Percentiles rank a stretch among this genome's conserved stretches.
Evolutionary conservation across 1,284 basidiomycete species (phyloP).

Genomic region (Irpex rosettiformis): DNA sequence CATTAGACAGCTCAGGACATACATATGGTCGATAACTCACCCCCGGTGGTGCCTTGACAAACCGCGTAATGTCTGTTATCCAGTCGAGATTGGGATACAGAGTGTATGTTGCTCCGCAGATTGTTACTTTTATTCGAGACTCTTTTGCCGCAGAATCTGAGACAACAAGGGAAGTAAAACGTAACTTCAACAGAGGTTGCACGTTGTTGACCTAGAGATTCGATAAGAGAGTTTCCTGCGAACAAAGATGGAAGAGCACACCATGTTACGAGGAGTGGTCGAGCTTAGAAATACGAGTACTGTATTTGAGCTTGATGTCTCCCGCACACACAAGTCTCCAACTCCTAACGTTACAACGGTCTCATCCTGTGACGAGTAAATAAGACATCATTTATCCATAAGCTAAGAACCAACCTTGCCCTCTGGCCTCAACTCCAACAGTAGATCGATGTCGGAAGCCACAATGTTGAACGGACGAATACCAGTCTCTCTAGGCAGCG

Average conservation of each 20-base stretch:
- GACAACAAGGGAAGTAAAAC: conserved; percentile 65
- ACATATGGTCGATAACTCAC: conserved; percentile 42
- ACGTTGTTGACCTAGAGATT: conserved; percentile 38
- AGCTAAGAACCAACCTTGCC: conserved; percentile 48
- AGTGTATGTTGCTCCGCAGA: conserved; percentile 67
- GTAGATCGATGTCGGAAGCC: conserved; percentile 61
- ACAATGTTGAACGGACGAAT: conserved; percentile 52
- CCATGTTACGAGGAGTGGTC: conserved; percentile 51
- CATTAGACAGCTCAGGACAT: neutral
- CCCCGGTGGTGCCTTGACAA: conserved; percentile 85
- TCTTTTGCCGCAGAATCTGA: conserved; percentile 75
- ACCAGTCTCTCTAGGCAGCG: conserved; percentile 34
- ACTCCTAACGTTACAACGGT: conserved; percentile 61
- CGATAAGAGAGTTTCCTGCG: neutral
- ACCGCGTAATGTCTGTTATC: conserved; percentile 59
- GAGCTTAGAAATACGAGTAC: conserved; percentile 44
- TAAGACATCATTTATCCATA: neutral
- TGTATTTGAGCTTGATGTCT: conserved; percentile 36
- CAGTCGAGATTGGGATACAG: conserved; percentile 64
- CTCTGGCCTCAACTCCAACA: conserved; percentile 66
- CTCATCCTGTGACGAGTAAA: conserved; percentile 52
- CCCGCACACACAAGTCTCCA: conserved; percentile 57
- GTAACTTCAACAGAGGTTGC: conserved; percentile 58
- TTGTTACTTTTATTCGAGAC: conserved; percentile 63
- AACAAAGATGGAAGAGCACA: conserved; percentile 30